Conservation (phyloP, 371 early-diverging fungal species). For the Phascolomyces articulosus region DNA sequence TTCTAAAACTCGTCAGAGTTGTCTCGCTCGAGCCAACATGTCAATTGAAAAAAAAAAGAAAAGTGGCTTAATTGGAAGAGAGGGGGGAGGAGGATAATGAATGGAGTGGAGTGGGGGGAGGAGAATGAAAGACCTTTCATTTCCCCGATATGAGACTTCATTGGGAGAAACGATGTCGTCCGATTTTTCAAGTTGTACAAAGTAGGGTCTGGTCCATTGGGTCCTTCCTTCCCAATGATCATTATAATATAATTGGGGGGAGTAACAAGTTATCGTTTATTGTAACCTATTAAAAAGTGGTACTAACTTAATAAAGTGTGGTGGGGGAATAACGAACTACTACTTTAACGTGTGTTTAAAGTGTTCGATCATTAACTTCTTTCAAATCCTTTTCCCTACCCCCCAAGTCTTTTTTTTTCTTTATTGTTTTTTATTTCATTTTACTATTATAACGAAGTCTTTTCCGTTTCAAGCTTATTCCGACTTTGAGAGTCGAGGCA, state of each 20-base stretch:
- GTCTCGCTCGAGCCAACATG: slow-evolving; percentile 16
- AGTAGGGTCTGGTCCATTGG: slow-evolving; percentile 17
- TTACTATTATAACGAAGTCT: slow-evolving; percentile 1
- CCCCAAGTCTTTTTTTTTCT: neutral
- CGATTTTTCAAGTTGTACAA: slow-evolving; percentile 14
- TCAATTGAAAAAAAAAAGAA: too few species aligned
- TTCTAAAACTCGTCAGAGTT: neutral
- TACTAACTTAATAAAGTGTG: too few species aligned
- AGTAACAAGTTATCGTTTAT: too few species aligned
- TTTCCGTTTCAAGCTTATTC: slow-evolving; percentile 4
- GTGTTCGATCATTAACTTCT: neutral
- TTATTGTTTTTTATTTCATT: neutral
- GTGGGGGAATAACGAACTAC: neutral
- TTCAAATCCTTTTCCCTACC: neutral
- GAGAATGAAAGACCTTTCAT: neutral
- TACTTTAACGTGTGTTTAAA: too few species aligned
- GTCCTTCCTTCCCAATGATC: slow-evolving; percentile 12
- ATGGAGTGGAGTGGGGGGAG: slow-evolving; percentile 10
- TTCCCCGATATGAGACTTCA: slow-evolving; percentile 17
- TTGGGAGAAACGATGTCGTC: slow-evolving; percentile 14
- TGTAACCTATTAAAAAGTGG: too few species aligned
- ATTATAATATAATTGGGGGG: too few species aligned
- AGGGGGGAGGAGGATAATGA: neutral
- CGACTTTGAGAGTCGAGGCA: neutral
- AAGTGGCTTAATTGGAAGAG: neutral